Conservation (phyloP, 1,284 basidiomycete species). For the Cutaneotrichosporon dermatis region DNA sequence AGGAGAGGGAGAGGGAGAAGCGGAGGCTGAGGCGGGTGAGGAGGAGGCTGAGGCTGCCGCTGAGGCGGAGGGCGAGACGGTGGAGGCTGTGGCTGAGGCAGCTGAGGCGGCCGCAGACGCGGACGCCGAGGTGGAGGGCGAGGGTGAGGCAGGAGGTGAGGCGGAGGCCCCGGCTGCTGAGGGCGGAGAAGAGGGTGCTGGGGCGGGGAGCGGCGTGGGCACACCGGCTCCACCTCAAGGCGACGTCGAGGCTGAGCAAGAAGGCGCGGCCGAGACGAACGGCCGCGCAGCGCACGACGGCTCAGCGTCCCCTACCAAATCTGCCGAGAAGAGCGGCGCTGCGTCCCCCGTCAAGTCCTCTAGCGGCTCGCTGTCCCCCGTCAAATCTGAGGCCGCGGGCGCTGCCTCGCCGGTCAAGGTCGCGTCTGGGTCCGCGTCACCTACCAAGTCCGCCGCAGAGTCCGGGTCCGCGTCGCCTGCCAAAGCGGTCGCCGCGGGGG, state of each 20-base stretch:
- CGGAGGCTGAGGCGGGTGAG: constrained; percentile 1
- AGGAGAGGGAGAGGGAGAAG: constrained; percentile 7
- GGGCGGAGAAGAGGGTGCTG: background rate
- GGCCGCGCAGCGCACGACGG: background rate
- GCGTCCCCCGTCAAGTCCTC: too few relatives aligned
- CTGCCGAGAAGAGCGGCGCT: too few relatives aligned
- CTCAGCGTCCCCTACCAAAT: background rate
- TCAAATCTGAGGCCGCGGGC: background rate
- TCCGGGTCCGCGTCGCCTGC: background rate
- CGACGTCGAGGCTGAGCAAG: background rate
- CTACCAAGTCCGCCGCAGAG: background rate
- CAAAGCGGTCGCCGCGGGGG: background rate
- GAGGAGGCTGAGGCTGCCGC: background rate
- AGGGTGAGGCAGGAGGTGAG: constrained; percentile 3
- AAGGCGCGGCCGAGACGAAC: background rate
- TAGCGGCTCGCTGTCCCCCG: background rate
- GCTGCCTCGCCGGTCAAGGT: background rate
- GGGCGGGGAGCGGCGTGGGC: too few relatives aligned
- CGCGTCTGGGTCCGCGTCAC: background rate
- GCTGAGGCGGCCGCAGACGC: too few relatives aligned
- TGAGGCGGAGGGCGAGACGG: constrained; percentile 3
- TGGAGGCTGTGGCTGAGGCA: too few relatives aligned
- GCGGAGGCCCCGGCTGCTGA: background rate
- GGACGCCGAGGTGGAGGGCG: constrained; percentile 7
- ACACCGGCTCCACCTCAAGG: background rate